A percentile compares a stretch with the other conserved stretches of the same genome.
phyloP scores from a whole-genome alignment of 2,329 filamentous ascomycete species.

The Biscogniauxia mediterranea region DNA sequence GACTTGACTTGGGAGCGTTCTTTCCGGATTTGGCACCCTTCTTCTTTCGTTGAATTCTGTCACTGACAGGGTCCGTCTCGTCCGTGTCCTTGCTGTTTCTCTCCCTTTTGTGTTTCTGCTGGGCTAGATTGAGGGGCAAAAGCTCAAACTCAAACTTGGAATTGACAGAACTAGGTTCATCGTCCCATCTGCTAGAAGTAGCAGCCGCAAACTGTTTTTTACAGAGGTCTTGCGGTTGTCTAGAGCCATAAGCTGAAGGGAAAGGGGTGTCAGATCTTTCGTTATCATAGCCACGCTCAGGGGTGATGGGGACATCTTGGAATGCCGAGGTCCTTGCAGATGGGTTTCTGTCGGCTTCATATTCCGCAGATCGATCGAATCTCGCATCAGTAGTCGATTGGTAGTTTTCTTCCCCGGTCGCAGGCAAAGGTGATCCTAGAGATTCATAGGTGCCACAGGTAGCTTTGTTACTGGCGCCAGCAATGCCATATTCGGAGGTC shows the following conservation, averaged over 20 bases:
- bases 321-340: not conserved
- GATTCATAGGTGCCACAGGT: constrained; percentile 10
- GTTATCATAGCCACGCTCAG: not conserved
- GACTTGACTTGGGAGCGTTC: not conserved
- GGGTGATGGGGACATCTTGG: not conserved
- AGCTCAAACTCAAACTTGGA: constrained; percentile 30
- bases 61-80: constrained; percentile 20
- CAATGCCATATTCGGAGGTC: constrained; percentile 22
- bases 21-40: constrained; percentile 10
- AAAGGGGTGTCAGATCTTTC: not conserved
- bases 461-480: constrained; percentile 14
- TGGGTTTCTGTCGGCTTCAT: constrained; percentile 1
- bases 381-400: not conserved
- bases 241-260: constrained; percentile 4
- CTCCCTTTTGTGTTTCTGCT: constrained; percentile 22
- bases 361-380: constrained; percentile 3
- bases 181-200: constrained; percentile 8
- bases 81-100: constrained; percentile 26
- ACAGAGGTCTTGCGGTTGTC: constrained; percentile 1
- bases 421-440: constrained; percentile 1
- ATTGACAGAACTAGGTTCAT: constrained; percentile 11
- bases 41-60: constrained; percentile 14
- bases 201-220: constrained; percentile 9
- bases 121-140: constrained; percentile 26
- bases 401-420: not conserved